Conservation (phyloP, 352 stramenopile genomes). For the Globisporangium carolinianum region DNA sequence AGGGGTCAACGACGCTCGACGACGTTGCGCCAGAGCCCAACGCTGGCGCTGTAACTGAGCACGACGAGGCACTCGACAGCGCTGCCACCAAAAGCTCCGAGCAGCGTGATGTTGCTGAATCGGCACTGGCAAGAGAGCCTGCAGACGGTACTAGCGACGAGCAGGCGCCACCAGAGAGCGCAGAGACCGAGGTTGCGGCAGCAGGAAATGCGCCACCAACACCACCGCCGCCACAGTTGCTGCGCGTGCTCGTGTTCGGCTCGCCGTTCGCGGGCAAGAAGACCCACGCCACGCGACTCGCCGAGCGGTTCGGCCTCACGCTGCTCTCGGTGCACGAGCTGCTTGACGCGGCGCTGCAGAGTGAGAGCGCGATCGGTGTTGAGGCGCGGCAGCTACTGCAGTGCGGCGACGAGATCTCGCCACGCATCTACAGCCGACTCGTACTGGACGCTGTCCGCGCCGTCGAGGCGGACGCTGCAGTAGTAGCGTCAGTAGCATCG, state of each 20-base stretch:
- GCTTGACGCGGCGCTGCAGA: conserved; percentile 24
- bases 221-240: conserved; percentile 1
- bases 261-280: conserved; percentile 57
- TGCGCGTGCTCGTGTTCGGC: conserved; percentile 55
- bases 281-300: conserved; percentile 41
- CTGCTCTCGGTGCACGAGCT: conserved; percentile 46
- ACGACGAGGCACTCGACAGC: too few species aligned
- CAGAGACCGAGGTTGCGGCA: background rate
- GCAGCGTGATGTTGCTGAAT: background rate
- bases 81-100: background rate
- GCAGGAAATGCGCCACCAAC: background rate
- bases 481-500: too few species aligned
- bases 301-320: conserved; percentile 38
- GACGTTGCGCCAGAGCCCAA: background rate
- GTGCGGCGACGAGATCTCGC: conserved; percentile 33
- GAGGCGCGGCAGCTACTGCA: conserved; percentile 21
- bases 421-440: conserved; percentile 47
- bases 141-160: background rate
- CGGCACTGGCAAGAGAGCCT: background rate
- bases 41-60: background rate
- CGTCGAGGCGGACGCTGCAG: conserved; percentile 8
- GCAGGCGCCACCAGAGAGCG: background rate
- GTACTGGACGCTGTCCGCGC: conserved; percentile 29
- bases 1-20: background rate
- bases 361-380: conserved; percentile 21